Conservation (phyloP, 2,329 filamentous ascomycete genomes). For the Atkinsonella texensis region DNA sequence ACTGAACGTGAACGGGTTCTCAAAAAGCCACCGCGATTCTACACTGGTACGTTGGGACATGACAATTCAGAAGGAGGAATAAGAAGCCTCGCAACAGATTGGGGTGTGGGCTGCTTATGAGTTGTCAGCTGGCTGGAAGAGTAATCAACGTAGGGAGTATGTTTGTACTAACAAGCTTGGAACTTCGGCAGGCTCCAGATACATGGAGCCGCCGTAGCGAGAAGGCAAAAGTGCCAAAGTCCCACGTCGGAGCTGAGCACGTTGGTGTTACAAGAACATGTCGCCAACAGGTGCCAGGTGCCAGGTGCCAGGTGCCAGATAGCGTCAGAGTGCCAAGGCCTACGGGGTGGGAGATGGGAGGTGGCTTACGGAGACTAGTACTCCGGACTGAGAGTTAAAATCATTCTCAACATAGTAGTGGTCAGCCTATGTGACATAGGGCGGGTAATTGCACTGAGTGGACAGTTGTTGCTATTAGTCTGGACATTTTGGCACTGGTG, state of each 20-base stretch:
- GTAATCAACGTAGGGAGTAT: neutral
- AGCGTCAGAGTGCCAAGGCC: slow-evolving; percentile 6
- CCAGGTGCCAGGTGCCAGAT: neutral
- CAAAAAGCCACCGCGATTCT: neutral
- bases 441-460: slow-evolving; percentile 7
- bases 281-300: slow-evolving; percentile 1
- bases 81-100: neutral
- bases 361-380: slow-evolving; percentile 8
- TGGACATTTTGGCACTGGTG: too few species aligned
- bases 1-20: too few species aligned
- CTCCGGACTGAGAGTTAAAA: neutral
- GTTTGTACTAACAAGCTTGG: neutral
- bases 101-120: slow-evolving; percentile 15
- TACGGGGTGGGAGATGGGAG: slow-evolving; percentile 7
- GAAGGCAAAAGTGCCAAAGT: slow-evolving; percentile 11
- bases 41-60: neutral
- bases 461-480: slow-evolving; percentile 8
- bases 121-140: slow-evolving; percentile 4
- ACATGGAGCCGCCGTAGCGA: slow-evolving; percentile 7
- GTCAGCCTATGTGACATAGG: slow-evolving; percentile 10
- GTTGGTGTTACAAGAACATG: slow-evolving; percentile 7
- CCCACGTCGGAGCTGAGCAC: slow-evolving; percentile 12
- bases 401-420: slow-evolving; percentile 10
- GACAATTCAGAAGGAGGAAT: neutral
- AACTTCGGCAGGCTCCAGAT: slow-evolving; percentile 7